Base-by-base conservation (phyloP, 2,329 filamentous ascomycete species). In the Exophiala lecanii-corni region DNA sequence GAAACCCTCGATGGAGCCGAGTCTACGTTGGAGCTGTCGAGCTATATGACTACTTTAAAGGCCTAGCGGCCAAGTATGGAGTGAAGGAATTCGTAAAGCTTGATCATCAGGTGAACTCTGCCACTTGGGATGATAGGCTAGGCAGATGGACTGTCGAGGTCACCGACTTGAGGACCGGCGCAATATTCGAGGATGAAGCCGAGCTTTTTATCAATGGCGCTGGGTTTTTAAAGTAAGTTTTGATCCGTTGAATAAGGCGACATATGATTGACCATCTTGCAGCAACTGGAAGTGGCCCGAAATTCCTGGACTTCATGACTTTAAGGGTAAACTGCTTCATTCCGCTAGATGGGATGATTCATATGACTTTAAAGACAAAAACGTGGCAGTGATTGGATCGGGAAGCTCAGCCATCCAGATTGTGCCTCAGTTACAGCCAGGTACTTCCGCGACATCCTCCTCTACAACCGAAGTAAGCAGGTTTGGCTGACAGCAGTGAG, bases 131-230 rank as follows among this genome's bases (percentile, higher is more conserved):
- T 18, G 63, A 69, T 0, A 57, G 60, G 0, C 55, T 61, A 12
- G 69, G 67, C 1, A 68, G 75, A 46, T 88, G 84, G 84, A 64
- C 59, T 2, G 61, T 82, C 20, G 4, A 40, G 16, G 35, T 45
- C 19, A 13, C 10, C n/a, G 32, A 45, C 19, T 55, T 57, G 17
- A 16, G 5, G 19, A 28, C 10, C 9, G 37, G 37, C 6, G 20
- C 15, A 2, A 28, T 9, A 5, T 20, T 35, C 36, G 13, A 12
- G 16, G 55, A 59, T 19, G 48, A 45, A 33, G 69, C 68, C 4
- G 73, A 77, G 51, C 78, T 78, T 43, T 59, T 80, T 9, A 65
- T 79, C 18, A 76, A 72, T 10, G 76, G 72, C 2, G 74, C 79
- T 19, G 76, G 78, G 1, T 74, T 79, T 53, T 59, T 80, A 32